These are phyloP conservation scores for Candolleomyces aberdarensis DNA, from an alignment of 768 basidiomycete genomes.

Conservation along the genomic window DNA sequence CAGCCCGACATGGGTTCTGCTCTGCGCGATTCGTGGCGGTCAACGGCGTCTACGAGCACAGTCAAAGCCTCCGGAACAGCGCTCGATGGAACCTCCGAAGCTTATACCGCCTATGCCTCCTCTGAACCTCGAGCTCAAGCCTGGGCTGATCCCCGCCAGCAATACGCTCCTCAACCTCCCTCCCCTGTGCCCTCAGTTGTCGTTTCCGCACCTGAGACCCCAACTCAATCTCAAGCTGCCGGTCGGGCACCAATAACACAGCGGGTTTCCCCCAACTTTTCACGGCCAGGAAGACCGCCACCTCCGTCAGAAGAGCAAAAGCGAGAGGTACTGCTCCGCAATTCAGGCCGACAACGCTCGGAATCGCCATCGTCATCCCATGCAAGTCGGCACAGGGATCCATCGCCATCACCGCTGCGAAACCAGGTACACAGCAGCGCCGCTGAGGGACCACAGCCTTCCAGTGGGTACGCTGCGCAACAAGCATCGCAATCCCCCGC, in stretches of 20 bases:
- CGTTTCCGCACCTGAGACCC: neutral
- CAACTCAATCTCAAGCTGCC: neutral
- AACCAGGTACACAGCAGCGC: neutral
- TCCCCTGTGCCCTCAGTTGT: neutral
- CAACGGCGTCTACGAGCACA: slow-evolving; percentile 15
- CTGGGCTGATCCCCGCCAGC: too few relatives aligned
- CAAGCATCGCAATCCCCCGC: neutral
- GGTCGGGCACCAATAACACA: neutral
- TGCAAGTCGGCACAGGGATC: neutral
- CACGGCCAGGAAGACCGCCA: slow-evolving; percentile 5
- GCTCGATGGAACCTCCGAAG: too few relatives aligned
- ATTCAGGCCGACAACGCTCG: slow-evolving; percentile 31
- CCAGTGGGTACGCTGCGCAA: neutral
- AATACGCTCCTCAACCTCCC: too few relatives aligned
- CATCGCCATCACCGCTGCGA: slow-evolving; percentile 1
- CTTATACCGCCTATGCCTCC: too few relatives aligned
- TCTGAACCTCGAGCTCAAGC: too few relatives aligned
- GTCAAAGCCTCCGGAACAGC: neutral
- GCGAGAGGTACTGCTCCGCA: slow-evolving; percentile 55
- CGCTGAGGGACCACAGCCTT: too few relatives aligned
- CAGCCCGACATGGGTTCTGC: slow-evolving; percentile 20
- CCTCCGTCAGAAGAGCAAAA: slow-evolving; percentile 42
- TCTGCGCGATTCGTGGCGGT: slow-evolving; percentile 41
- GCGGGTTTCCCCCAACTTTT: neutral
- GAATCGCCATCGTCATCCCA: neutral